phyloP scores from a whole-genome alignment of 1,284 basidiomycete species.

The Malassezia dermatis region DNA sequence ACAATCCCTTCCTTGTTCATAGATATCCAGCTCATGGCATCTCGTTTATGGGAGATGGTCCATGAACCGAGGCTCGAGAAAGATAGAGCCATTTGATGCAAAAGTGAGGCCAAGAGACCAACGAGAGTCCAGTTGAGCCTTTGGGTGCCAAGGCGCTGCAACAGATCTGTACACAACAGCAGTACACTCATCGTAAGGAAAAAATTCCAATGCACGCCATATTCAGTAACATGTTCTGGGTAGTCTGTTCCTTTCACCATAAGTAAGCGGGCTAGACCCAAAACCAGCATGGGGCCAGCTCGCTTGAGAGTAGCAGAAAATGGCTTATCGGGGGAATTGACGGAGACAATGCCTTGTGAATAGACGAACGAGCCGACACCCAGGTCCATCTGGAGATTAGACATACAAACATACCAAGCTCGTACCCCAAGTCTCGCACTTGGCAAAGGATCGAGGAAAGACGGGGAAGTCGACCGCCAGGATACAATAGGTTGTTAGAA shows the following conservation, averaged over 20 bases:
- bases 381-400: constrained; percentile 67
- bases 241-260: constrained; percentile 89
- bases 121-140: constrained; percentile 49
- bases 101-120: constrained; percentile 54
- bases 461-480: constrained; percentile 86
- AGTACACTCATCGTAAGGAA: constrained; percentile 75
- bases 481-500: constrained; percentile 81
- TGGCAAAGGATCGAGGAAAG: constrained; percentile 77
- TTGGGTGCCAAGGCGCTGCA: constrained; percentile 52
- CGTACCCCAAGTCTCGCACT: constrained; percentile 88
- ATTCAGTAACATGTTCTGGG: constrained; percentile 87
- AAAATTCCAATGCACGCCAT: constrained; percentile 97
- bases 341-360: constrained; percentile 79
- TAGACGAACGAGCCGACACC: constrained; percentile 95
- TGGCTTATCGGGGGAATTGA: constrained; percentile 50
- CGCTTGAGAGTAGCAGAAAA: constrained; percentile 53
- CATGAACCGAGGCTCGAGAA: constrained; percentile 23
- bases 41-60: constrained; percentile 19
- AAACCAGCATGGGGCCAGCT: constrained; percentile 59
- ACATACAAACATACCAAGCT: constrained; percentile 50
- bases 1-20: constrained; percentile 85
- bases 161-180: constrained; percentile 61
- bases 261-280: constrained; percentile 68
- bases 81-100: constrained; percentile 19
- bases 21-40: constrained; percentile 58